Evolutionary conservation across 129 eudicot species (phyloP), one percentile per base, ranked within the genome.

Genomic region (Dittrichia graveolens): DNA sequence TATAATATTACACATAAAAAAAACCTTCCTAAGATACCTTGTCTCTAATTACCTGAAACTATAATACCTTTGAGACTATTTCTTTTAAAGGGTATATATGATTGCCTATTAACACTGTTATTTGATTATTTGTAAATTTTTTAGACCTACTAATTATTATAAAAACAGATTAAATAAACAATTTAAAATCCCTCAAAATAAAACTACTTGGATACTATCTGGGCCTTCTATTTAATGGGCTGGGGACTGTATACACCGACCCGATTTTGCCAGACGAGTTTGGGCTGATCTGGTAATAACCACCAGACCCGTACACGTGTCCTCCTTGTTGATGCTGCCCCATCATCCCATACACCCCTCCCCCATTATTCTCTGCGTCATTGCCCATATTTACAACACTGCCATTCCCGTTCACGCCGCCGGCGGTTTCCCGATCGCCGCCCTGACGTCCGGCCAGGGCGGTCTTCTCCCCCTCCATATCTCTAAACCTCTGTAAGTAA

Each of bases 401-500:
- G 60, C 80, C 79, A 75, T 60, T 63, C 52, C 74, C 75, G 45
- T 57, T 7, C 2, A 65, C 31, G 11, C 53, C 72, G 9, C 61
- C 72, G 53, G 61, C 69, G 46, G 52, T 14, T 3, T 75, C 79
- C 41, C 54, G 46, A 24, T 75, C 82, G 35, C 76, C 73, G 35
- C 71, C 83, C 9, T 67, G 82, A 5, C 88, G 73, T 7, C 92
- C 85, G 10, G 82, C 85, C 42, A 88, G 44, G 14, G 83, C 81
- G 19, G 75, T 85, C 64, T 83, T 85, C 86, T 85, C 88, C 5
- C 90, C 95, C 18, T 85, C 90, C 83, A 83, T 63, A 72, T 88
- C 95, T 42, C 95, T 80, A 65, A 83, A 88, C 69, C 86, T 78
- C 86, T 85, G 86, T 62, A 88, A 50, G 60, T 88, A 88, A n/a